These are phyloP conservation scores for Teratosphaeria nubilosa DNA, from an alignment of 2,329 filamentous ascomycete genomes.

Conservation along the genomic window DNA sequence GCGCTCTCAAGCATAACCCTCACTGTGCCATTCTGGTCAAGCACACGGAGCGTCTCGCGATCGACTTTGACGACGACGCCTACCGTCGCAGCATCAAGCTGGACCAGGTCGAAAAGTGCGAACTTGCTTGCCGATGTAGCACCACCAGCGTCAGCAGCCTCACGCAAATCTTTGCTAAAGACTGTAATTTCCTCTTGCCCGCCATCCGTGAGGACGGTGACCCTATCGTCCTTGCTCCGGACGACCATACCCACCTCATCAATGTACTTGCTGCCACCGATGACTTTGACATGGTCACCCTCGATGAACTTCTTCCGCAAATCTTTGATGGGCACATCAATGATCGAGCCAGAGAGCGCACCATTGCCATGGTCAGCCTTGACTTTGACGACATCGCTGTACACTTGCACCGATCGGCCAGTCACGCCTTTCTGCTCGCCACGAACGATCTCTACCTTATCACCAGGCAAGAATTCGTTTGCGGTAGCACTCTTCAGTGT, in stretches of 20 bases:
- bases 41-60: constrained; percentile 75
- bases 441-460: constrained; percentile 92
- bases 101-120: constrained; percentile 85
- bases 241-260: constrained; percentile 98
- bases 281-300: constrained; percentile 97
- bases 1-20: constrained; percentile 81
- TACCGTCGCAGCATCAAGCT: constrained; percentile 85
- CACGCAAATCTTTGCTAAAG: constrained; percentile 91
- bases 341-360: constrained; percentile 67
- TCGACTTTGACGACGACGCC: constrained; percentile 93
- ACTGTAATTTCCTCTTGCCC: constrained; percentile 91
- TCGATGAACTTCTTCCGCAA: constrained; percentile 85
- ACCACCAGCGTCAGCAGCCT: constrained; percentile 84
- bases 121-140: constrained; percentile 79
- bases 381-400: constrained; percentile 85
- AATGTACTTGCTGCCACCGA: constrained; percentile 84
- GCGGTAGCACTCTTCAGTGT: constrained; percentile 77
- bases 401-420: constrained; percentile 75
- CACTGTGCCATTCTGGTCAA: constrained; percentile 81
- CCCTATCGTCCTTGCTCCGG: constrained; percentile 80
- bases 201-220: constrained; percentile 87
- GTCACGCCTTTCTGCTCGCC: constrained; percentile 89
- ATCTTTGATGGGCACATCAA: constrained; percentile 86
- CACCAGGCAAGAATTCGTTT: constrained; percentile 80
- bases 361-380: constrained; percentile 61